Base-by-base conservation (phyloP, 1,284 basidiomycete genomes). In the Sanghuangporus sanghuang region DNA sequence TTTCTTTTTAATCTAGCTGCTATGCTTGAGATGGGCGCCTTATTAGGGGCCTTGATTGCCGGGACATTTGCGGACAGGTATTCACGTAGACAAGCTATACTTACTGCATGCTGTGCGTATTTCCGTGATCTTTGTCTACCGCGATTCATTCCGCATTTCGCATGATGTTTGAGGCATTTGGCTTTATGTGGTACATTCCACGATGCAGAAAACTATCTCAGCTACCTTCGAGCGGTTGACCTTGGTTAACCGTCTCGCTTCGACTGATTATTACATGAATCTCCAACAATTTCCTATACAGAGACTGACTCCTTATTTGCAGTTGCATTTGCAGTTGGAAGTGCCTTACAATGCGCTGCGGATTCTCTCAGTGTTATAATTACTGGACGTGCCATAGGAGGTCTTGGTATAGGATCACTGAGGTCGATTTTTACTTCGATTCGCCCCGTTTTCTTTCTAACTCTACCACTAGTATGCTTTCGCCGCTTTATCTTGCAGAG, bases 401-500 rank as follows among this genome's bases (percentile, higher is more conserved):
- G 90, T 5, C 68, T 93, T n/a, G 90, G 92, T 6, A 87, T 93
- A 6, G 90, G 90, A 8, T 87, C 87, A 7, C 74, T 93, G 38
- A 90, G 87, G 87, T 87, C 65, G 39, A 69, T 61, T 8, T 49
- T 48, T 40, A 44, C n/a, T 36, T 40, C 46, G 53, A 6, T 38
- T 16, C n/a, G 32, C 6, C 14, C 36, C 53, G 35, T 16, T 6
- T 7, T 35, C 5, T 32, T 36, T 36, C 36, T 54, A 16, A 54
- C 32, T 36, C 7, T 18, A 36, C 8, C 46, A 3, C 21, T 42
- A 91, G 88, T 68, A 92, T 90, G 85, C 78, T 92, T 14, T 85
- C 85, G 0, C 89, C 89, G 0, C 75, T 93, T 6, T 93, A 93
- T 73, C 92, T 93, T 79, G 86, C 90, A 0, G 91, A 93, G 74